These are phyloP conservation scores for Acanthamoeba divionensis DNA, from an alignment of 208 protist genomes.

Conservation along the genomic window DNA sequence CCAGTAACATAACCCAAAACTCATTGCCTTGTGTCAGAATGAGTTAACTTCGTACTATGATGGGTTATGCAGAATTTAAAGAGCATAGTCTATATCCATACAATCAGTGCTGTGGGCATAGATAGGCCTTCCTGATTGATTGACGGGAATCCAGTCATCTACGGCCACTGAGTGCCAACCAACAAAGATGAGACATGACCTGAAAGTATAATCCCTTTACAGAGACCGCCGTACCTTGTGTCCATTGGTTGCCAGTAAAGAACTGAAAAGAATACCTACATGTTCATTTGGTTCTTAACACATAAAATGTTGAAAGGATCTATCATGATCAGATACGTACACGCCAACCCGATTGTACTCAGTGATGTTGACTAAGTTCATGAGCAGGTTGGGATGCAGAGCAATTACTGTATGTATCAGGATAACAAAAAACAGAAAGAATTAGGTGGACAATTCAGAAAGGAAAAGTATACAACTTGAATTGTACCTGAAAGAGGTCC, in stretches of 20 bases:
- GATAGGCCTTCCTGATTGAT: background rate
- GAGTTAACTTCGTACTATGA: background rate
- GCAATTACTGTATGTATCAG: background rate
- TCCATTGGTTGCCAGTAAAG: background rate
- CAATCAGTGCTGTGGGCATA: conserved; percentile 43
- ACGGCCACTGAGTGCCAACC: background rate
- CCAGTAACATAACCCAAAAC: conserved; percentile 67
- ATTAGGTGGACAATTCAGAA: background rate
- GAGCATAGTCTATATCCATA: too few relatives aligned
- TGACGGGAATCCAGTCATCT: conserved; percentile 41
- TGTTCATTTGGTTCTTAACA: too few relatives aligned
- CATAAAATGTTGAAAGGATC: too few relatives aligned
- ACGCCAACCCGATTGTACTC: conserved; percentile 44
- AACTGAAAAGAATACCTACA: conserved; percentile 45
- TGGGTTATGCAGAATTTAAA: background rate
- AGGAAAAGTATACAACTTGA: background rate
- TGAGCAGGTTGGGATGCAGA: conserved; percentile 31
- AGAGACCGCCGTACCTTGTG: too few relatives aligned
- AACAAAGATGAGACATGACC: too few relatives aligned
- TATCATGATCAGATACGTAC: background rate
- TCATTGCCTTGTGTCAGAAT: background rate
- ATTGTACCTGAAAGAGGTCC: conserved; percentile 17
- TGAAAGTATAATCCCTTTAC: too few relatives aligned
- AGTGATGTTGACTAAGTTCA: conserved; percentile 38
- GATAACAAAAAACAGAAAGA: background rate